Base-by-base conservation (phyloP, 306 rosid genomes). In the Clitoria ternatea region DNA sequence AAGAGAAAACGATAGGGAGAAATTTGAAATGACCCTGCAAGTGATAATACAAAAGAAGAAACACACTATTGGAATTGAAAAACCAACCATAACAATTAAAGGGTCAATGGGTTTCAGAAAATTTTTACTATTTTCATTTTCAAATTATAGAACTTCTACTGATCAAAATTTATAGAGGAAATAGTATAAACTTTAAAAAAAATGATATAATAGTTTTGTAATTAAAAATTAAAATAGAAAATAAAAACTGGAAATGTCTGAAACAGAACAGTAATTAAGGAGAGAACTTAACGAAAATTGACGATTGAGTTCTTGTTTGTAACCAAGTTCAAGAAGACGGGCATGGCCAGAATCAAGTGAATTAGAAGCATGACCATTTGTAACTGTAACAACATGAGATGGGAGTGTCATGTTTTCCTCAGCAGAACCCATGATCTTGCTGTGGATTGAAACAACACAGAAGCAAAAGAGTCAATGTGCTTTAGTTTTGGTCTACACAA, bases 281-380 rank as follows among this genome's bases (percentile, higher is more conserved):
- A 20, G 37, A 33, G 39, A 69, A 55, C 40, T 35, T 76, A 82
- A 93, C 97, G 96, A 90, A 47, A 93, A 87, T 10, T 88, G 88
- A 74, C 98, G 97, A 77, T 93, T 90, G 88, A 93, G 94, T 73
- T 93, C 97, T 80, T 93, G 98, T 49, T 89, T 93, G 90, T 90
- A 90, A 48, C 97, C 98, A 30, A 93, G 96, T 73, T 93, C 83
- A 39, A 79, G 79, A 65, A 93, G 98, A 57, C 98, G 97, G 57
- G 87, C 67, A 78, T 87, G 89, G 5, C 97, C 97, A 13, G 98
- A 88, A 56, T 93, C 98, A 54, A 77, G 50, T 18, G 84, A 71
- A n/a, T n/a, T n/a, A 73, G 26, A 72, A 71, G 15, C 84, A 20
- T 33, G 66, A 4, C 69, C 85, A 19, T 83, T 77, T 13, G 33